A percentile compares a stretch with the other conserved stretches of the same genome.
Conservation (phyloP, 208 protist species). For the Acanthamoeba royreba region DNA sequence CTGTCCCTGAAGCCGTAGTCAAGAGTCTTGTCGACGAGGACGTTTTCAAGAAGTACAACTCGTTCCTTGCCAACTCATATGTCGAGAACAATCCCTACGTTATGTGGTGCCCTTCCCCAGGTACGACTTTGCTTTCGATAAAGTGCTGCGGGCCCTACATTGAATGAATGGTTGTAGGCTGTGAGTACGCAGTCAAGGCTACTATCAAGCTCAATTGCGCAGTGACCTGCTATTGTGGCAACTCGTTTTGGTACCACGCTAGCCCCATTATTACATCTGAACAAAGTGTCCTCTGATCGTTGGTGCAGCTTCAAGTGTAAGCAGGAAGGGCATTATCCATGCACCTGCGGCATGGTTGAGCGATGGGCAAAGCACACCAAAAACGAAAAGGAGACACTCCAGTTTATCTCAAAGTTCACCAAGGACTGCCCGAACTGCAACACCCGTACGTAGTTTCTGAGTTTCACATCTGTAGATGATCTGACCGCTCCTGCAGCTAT, state of each 20-base stretch:
- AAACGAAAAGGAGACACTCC: not conserved
- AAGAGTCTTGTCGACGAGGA: not conserved
- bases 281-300: not conserved
- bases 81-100: not conserved
- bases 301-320: not conserved
- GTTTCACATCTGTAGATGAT: not conserved
- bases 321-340: not conserved
- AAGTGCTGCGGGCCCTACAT: too few species aligned
- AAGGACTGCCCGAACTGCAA: slow-evolving; percentile 1
- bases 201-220: not conserved
- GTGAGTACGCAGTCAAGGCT: not conserved
- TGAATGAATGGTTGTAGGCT: too few species aligned
- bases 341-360: not conserved
- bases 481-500: not conserved
- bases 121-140: not conserved
- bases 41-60: slow-evolving; percentile 15
- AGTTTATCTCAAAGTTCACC: slow-evolving; percentile 26
- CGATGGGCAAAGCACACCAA: not conserved
- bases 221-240: not conserved
- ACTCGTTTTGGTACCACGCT: slow-evolving; percentile 24
- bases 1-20: not conserved
- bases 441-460: not conserved
- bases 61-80: slow-evolving; percentile 3
- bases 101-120: not conserved
- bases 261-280: not conserved